Base-by-base conservation (phyloP, 2,329 filamentous ascomycete genomes). In the Huntiella decipiens region DNA sequence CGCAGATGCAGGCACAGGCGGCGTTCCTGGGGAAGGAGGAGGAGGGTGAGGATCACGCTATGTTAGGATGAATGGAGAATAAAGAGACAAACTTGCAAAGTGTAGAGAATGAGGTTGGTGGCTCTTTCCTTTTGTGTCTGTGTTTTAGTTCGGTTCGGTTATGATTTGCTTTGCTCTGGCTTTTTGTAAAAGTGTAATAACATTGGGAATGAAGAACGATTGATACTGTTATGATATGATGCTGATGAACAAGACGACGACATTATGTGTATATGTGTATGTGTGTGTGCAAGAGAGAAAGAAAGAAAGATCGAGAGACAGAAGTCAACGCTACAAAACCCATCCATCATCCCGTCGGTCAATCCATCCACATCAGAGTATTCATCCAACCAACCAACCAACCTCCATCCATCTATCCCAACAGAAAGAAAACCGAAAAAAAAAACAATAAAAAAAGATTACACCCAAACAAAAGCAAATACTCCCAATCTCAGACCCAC, bases 391-490 rank as follows among this genome's bases (percentile, higher is more conserved):
- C 22, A 28, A 28, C 22, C 22, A 28, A 28, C 22, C 22, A 28
- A 31, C 12, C 39, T 13, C 39, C 19, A 38, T 41, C 19, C 17
- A 28, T 28, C 22, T 28, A 41, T 31, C 39, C 39, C 16, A 37
- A 44, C 33, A 44, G 28, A 35, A 43, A 38, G 53, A 52, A 15
- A 43, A 34, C n/a, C 11, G n/a, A 16, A 45, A 34, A 34, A 32
- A 32, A 37, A 51, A 53, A 19, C 44, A 54, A 52, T 19, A 43
- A 22, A 8, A 36, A 47, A 43, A 17, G 22, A 35, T 6, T 11
- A 12, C 7, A 12, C 16, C 33, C 28, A 44, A 43, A 43, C n/a
- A 44, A 38, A 43, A 47, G 19, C 22, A 15, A 15, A 16, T 16
- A 31, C 35, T 41, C 28, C 31, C 39, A 28, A 11, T 15, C n/a